Percentiles rank a stretch among this genome's conserved stretches.
Evolutionary conservation across 441 rosid genomes (phyloP).

Genomic region (Raphanus hybrid): DNA sequence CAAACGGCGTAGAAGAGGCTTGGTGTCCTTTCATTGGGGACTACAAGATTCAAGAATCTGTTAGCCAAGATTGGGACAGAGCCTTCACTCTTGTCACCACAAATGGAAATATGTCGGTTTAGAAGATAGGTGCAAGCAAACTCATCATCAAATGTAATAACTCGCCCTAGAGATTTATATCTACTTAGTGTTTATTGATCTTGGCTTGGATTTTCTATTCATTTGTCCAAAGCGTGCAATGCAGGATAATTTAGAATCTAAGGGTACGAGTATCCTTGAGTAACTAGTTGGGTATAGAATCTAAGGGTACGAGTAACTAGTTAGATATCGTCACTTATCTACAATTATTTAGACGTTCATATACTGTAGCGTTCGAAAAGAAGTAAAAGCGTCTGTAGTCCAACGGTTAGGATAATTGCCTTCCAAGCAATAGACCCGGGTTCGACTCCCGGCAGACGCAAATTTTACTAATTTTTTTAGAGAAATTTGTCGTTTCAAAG

Average conservation of each 20-base stretch:
- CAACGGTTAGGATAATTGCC: conserved; percentile 98
- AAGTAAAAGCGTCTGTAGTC: conserved; percentile 50
- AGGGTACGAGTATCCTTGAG: not conserved
- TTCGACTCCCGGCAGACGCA: conserved; percentile 89
- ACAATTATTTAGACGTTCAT: not conserved
- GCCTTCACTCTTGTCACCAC: conserved; percentile 46
- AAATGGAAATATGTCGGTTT: conserved; percentile 12
- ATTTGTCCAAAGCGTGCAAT: not conserved
- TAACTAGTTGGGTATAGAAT: not conserved
- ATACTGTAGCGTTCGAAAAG: not conserved
- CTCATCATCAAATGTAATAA: conserved; percentile 4
- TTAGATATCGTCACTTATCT: not conserved
- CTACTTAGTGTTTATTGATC: conserved; percentile 2
- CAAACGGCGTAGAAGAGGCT: conserved; percentile 41
- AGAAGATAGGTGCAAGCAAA: conserved; percentile 18
- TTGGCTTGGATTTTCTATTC: not conserved
- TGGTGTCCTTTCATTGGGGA: conserved; percentile 65
- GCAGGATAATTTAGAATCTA: not conserved
- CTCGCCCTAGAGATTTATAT: not conserved
- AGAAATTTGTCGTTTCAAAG: too few species aligned
- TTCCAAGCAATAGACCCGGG: conserved; percentile 96
- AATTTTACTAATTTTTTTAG: too few species aligned
- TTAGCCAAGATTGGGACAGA: conserved; percentile 56
- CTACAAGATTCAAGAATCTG: conserved; percentile 51
- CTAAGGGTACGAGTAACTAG: not conserved